Evolutionary conservation across 805 yeast species (phyloP), one percentile per base, ranked within the genome.

Genomic region (Metschnikowia lachancei): DNA sequence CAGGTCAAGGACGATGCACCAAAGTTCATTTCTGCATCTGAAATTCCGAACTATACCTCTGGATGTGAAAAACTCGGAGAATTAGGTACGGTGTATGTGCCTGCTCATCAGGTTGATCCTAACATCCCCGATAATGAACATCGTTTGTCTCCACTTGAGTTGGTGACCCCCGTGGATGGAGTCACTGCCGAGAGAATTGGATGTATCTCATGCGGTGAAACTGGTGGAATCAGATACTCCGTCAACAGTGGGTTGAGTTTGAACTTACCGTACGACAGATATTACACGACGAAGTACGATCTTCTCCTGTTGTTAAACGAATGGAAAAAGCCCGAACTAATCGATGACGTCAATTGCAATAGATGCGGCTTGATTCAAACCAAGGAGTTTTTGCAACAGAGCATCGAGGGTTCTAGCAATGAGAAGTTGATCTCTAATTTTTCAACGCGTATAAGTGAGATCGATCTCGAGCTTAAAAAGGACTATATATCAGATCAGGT

Each of bases 281-380:
- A 67, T 4, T 60, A 66, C 47, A 59, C 67, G 47, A 56, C 69
- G 9, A 60, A 64, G 16, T 67, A 61, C 40, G 59, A 59, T 11
- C 66, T 87, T 45, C 64, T 76, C 4, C 80, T 76, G 14, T 70
- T 87, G 43, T 64, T 87, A 51, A 69, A 75, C 38, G 80, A 81
- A 36, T 87, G 90, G 88, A 79, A 75, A 5, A 75, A 79, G 46
- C 87, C 91, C 33, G 99, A 92, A 61, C 80, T 86, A 18, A 90
- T 92, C 48, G 91, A 88, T 54, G 96, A 90, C 38, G 99, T 92
- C 31, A 92, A 90, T 65, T 92, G 99, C 70, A 89, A 91, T 60
- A 76, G 98, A 58, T 92, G 98, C 71, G 92, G 95, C 2, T 72
- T 92, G 54, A 64, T 65, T 24, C 82, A 82, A 48, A 83, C 87